Evolutionary conservation across 1,139 yeast genomes (phyloP).

Genomic region (Kodamaea ohmeri): DNA sequence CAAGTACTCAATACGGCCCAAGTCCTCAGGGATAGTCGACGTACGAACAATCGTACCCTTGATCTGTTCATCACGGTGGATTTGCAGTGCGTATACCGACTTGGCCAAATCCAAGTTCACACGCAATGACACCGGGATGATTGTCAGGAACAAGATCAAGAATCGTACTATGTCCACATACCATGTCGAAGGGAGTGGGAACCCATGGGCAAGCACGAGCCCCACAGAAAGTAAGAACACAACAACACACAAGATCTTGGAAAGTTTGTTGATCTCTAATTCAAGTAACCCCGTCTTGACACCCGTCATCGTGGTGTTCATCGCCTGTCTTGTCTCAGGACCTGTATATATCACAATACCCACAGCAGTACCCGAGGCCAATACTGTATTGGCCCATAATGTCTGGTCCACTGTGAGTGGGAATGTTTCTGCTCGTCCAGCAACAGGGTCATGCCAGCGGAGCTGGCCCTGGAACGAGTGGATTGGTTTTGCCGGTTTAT

Average conservation of each 20-base stretch:
- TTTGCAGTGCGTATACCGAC: slow-evolving; percentile 92
- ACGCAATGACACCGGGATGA: slow-evolving; percentile 92
- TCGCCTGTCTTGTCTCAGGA: slow-evolving; percentile 85
- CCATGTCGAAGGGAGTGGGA: slow-evolving; percentile 64
- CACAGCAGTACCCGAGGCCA: slow-evolving; percentile 88
- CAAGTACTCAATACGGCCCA: slow-evolving; percentile 91
- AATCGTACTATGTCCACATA: slow-evolving; percentile 87
- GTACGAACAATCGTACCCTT: slow-evolving; percentile 92
- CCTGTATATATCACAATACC: slow-evolving; percentile 93
- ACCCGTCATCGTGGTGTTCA: slow-evolving; percentile 88
- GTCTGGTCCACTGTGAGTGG: slow-evolving; percentile 89
- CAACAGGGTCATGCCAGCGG: slow-evolving; percentile 35
- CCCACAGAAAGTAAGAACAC: slow-evolving; percentile 77
- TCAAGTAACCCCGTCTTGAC: slow-evolving; percentile 90
- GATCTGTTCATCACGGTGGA: slow-evolving; percentile 79
- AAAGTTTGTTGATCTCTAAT: slow-evolving; percentile 81
- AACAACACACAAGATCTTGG: slow-evolving; percentile 83
- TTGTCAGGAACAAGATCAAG: slow-evolving; percentile 86
- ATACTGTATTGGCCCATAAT: slow-evolving; percentile 95
- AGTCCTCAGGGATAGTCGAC: slow-evolving; percentile 95
- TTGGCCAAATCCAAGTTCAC: slow-evolving; percentile 95
- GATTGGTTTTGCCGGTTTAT: slow-evolving; percentile 79
- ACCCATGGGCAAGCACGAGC: slow-evolving; percentile 78
- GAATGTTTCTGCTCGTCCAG: slow-evolving; percentile 41
- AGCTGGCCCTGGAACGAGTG: slow-evolving; percentile 77